These are phyloP conservation scores for Oenanthe sinensis DNA, from an alignment of 129 eudicot genomes.

Conservation along the genomic window DNA sequence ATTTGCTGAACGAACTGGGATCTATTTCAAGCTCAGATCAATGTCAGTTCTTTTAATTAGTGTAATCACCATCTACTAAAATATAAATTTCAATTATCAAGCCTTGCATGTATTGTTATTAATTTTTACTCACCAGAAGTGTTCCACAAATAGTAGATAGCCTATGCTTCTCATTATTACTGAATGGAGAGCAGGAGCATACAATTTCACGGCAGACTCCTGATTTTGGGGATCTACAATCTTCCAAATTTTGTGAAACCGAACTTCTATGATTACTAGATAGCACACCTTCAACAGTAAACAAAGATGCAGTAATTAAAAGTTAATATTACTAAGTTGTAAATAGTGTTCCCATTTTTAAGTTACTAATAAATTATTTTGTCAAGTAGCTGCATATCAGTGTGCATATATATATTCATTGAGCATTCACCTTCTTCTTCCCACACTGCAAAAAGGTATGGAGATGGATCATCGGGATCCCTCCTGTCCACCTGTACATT, in stretches of 20 bases:
- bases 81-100: neutral
- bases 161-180: conserved; percentile 15
- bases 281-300: conserved; percentile 8
- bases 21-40: conserved; percentile 24
- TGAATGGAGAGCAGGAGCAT: conserved; percentile 8
- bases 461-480: conserved; percentile 40
- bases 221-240: conserved; percentile 11
- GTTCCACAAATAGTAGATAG: conserved; percentile 41
- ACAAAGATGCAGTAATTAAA: neutral
- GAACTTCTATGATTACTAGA: conserved; percentile 19
- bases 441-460: conserved; percentile 63
- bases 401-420: neutral
- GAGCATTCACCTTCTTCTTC: conserved; percentile 27
- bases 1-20: conserved; percentile 53
- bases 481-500: conserved; percentile 33
- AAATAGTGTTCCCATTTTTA: neutral
- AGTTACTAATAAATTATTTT: neutral
- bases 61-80: neutral
- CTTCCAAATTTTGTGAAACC: neutral
- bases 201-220: conserved; percentile 12
- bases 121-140: conserved; percentile 44
- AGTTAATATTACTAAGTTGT: neutral
- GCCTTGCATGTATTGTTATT: neutral
- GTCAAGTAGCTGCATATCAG: neutral
- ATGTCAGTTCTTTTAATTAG: neutral